Evolutionary conservation across 306 rosid genomes (phyloP).

Genomic region (Betula pendula): DNA sequence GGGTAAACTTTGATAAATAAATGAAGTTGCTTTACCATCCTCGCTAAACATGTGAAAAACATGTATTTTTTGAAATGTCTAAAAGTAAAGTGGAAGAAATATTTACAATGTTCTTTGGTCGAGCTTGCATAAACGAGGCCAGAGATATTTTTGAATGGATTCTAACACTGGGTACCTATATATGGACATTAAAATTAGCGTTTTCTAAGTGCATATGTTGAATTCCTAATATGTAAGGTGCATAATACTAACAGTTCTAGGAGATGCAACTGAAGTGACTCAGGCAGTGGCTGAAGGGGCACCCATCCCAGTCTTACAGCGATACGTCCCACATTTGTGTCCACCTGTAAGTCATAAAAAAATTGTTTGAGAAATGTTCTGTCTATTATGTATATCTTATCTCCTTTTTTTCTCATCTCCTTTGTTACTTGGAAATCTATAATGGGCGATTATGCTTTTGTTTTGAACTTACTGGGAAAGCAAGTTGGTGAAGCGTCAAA

Average conservation of each 20-base stretch:
- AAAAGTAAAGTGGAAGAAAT: constrained; percentile 16
- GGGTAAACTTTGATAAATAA: neutral
- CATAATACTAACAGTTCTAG: constrained; percentile 79
- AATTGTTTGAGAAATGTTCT: constrained; percentile 28
- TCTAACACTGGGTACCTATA: constrained; percentile 95
- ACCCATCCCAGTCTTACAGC: constrained; percentile 99
- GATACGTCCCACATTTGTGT: constrained; percentile 99
- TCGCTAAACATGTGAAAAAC: constrained; percentile 14
- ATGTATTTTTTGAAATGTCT: neutral
- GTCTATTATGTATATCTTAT: constrained; percentile 6
- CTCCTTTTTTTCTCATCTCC: neutral
- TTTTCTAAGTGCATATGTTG: constrained; percentile 17
- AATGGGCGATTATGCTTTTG: constrained; percentile 22
- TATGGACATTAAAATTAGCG: constrained; percentile 35
- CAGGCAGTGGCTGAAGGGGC: constrained; percentile 99
- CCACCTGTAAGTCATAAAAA: constrained; percentile 62
- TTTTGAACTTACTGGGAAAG: constrained; percentile 86
- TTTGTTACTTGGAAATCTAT: constrained; percentile 11
- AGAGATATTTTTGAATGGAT: constrained; percentile 90
- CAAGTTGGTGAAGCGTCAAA: constrained; percentile 97
- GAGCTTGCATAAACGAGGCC: constrained; percentile 99
- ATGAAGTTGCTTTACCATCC: constrained; percentile 3
- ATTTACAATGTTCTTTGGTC: constrained; percentile 91
- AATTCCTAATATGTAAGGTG: constrained; percentile 17
- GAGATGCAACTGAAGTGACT: constrained; percentile 97